Conservation (phyloP, 192 early-diverging fungal genomes). For the Dispira parvispora region DNA sequence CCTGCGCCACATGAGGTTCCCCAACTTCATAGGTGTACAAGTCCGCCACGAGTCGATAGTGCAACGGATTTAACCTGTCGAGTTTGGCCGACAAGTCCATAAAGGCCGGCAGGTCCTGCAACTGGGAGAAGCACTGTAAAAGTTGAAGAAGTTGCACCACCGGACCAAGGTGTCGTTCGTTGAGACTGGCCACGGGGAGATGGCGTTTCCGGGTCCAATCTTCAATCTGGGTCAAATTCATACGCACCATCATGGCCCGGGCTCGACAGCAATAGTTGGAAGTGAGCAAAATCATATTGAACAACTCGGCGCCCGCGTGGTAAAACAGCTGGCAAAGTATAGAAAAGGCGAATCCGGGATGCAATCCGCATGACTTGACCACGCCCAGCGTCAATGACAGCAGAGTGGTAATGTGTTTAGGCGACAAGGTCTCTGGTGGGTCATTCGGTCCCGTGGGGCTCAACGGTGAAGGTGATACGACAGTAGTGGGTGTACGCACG, state of each 20-base stretch:
- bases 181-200: conserved; percentile 7
- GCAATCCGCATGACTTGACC: conserved; percentile 55
- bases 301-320: conserved; percentile 55
- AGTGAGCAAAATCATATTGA: conserved; percentile 71
- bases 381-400: conserved; percentile 47
- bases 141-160: conserved; percentile 68
- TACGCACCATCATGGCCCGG: conserved; percentile 66
- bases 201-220: conserved; percentile 61
- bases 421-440: conserved; percentile 30
- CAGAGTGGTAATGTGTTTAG: conserved; percentile 52
- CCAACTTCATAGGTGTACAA: conserved; percentile 82
- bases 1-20: conserved; percentile 49
- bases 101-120: conserved; percentile 55
- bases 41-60: conserved; percentile 52
- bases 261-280: conserved; percentile 58
- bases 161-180: conserved; percentile 37
- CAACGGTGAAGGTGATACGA: not conserved
- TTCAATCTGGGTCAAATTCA: conserved; percentile 64
- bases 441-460: conserved; percentile 17
- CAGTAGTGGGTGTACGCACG: not conserved
- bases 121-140: conserved; percentile 57
- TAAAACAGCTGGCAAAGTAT: conserved; percentile 61
- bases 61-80: conserved; percentile 47
- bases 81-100: conserved; percentile 53
- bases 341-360: conserved; percentile 54